These are phyloP conservation scores for Pseudocercospora musae DNA, from an alignment of 2,329 filamentous ascomycete species.

Conservation along the genomic window DNA sequence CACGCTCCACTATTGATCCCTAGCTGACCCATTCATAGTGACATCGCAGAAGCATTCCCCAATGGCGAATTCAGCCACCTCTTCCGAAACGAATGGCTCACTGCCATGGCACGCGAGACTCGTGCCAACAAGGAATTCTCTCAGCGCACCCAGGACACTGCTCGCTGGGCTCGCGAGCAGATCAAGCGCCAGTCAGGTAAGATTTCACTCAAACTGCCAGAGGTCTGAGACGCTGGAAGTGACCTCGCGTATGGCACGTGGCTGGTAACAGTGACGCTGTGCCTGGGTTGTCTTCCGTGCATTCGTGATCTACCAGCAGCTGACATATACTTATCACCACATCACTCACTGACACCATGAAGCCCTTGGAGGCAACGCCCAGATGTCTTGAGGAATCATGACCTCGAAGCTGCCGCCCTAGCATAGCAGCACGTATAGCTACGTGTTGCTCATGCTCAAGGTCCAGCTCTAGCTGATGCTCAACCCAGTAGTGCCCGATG, in stretches of 20 bases:
- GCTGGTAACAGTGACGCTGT: background rate
- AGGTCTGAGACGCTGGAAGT: background rate
- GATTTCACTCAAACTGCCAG: constrained; percentile 9
- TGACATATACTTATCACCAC: background rate
- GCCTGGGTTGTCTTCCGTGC: background rate
- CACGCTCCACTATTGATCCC: background rate
- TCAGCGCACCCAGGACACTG: constrained; percentile 83
- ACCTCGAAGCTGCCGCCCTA: background rate
- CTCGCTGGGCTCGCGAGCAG: constrained; percentile 94
- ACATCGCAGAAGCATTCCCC: constrained; percentile 90
- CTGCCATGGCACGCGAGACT: constrained; percentile 84
- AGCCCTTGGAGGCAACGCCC: constrained; percentile 11
- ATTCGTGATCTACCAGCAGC: background rate
- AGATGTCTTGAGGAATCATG: constrained; percentile 10
- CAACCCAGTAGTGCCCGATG: background rate
- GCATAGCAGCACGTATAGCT: background rate
- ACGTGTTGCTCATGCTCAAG: background rate
- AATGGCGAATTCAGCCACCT: constrained; percentile 78
- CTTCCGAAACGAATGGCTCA: constrained; percentile 91
- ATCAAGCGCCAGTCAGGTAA: constrained; percentile 75
- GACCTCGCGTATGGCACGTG: background rate
- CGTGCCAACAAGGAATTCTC: constrained; percentile 85
- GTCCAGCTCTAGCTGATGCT: background rate
- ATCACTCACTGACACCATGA: constrained; percentile 2
- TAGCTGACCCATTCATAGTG: constrained; percentile 56